Conservation (phyloP, 78 protist genomes). For the Bodo saltans region DNA sequence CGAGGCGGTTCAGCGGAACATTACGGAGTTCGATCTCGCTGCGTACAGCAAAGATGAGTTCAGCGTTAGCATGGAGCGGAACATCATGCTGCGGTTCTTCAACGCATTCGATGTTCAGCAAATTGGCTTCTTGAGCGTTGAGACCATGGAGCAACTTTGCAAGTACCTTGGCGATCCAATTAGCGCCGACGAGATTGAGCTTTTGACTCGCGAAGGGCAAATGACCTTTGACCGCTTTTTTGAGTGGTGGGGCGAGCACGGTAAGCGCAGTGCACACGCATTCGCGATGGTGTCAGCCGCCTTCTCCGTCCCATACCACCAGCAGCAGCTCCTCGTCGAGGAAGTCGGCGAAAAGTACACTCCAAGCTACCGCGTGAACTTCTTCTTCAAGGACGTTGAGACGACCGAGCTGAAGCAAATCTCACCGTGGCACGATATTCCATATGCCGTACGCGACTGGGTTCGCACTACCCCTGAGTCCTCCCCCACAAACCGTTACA, state of each 20-base stretch:
- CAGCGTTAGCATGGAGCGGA: neutral
- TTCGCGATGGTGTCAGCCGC: neutral
- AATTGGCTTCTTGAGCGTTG: neutral
- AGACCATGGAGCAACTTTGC: neutral
- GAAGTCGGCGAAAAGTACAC: conserved; percentile 12
- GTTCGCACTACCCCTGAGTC: neutral
- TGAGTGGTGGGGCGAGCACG: neutral
- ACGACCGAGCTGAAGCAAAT: neutral
- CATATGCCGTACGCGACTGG: neutral
- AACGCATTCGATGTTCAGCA: neutral
- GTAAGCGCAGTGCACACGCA: neutral
- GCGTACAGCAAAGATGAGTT: neutral
- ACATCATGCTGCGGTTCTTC: conserved; percentile 6
- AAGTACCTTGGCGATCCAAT: neutral
- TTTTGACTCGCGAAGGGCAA: neutral
- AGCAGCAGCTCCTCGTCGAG: conserved; percentile 16
- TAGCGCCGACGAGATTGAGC: neutral
- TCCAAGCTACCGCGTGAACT: conserved; percentile 16
- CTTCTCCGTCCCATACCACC: neutral
- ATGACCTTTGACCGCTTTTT: neutral
- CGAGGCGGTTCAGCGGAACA: neutral
- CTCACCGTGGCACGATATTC: conserved; percentile 56
- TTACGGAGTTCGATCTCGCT: neutral
- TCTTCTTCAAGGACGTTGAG: neutral
- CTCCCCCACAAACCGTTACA: neutral